A percentile compares a stretch with the other conserved stretches of the same genome.
Conservation (phyloP, 768 basidiomycete species). For the Peribolospora baueri region DNA sequence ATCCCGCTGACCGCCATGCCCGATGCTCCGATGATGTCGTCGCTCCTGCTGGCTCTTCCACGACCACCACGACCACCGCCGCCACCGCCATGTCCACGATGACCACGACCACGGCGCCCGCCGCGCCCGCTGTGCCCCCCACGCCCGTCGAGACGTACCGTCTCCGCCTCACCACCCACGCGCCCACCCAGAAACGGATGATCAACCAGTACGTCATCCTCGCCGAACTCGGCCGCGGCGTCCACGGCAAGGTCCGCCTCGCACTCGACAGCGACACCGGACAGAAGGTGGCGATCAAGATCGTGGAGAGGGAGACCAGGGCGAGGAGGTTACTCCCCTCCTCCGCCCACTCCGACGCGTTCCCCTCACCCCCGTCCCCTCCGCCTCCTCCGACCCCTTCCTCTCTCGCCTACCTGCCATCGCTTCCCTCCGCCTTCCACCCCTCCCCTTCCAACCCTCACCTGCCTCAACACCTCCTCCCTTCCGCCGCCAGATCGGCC, state of each 20-base stretch:
- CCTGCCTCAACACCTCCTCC: conserved; percentile 6
- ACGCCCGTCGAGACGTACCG: too few species aligned
- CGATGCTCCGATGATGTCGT: too few species aligned
- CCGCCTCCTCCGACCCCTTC: too few species aligned
- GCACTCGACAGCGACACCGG: conserved; percentile 30
- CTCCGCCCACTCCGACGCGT: too few species aligned
- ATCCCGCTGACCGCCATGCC: too few species aligned
- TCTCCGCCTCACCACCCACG: background rate
- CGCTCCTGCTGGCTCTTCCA: too few species aligned
- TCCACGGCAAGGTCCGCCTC: conserved; percentile 70
- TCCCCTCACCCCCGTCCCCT: too few species aligned
- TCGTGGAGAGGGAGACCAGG: conserved; percentile 18
- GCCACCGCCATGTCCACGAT: background rate
- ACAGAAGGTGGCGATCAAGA: conserved; percentile 22
- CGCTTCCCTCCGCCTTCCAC: too few species aligned
- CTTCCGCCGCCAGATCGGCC: background rate
- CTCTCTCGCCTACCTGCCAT: too few species aligned
- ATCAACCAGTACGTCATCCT: conserved; percentile 71
- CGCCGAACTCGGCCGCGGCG: conserved; percentile 55
- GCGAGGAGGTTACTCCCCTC: conserved; percentile 11
- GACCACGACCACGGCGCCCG: too few species aligned
- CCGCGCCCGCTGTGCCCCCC: too few species aligned
- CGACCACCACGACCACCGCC: background rate
- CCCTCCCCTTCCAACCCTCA: conserved; percentile 7
- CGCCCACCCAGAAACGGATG: conserved; percentile 17